A percentile compares a stretch with the other conserved stretches of the same genome.
phyloP scores from a whole-genome alignment of 2,329 filamentous ascomycete genomes.

The Bipolaris gigantea region DNA sequence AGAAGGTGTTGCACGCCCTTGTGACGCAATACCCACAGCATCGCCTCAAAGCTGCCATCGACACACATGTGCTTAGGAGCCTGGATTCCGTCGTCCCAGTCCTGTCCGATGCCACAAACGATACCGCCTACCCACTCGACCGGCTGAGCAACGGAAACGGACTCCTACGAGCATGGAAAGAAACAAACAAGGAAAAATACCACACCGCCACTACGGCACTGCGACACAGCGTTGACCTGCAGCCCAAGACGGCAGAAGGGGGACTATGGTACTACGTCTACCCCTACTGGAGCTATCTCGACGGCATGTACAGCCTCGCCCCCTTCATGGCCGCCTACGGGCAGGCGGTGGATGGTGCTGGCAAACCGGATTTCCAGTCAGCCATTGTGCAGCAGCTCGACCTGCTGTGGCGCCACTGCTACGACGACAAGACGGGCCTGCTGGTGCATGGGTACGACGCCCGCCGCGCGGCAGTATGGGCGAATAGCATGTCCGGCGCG shows the following conservation, averaged over 20 bases:
- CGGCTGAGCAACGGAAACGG: conserved; percentile 36
- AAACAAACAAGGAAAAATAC: conserved; percentile 20
- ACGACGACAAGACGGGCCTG: conserved; percentile 47
- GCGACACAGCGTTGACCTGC: conserved; percentile 28
- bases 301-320: conserved; percentile 56
- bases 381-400: conserved; percentile 30
- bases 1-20: conserved; percentile 34
- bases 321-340: conserved; percentile 47
- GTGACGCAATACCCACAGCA: conserved; percentile 15
- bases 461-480: conserved; percentile 55
- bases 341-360: neutral
- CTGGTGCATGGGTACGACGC: conserved; percentile 61
- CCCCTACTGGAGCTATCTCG: conserved; percentile 57
- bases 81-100: conserved; percentile 17
- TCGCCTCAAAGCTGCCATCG: conserved; percentile 4
- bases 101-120: conserved; percentile 23
- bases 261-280: conserved; percentile 49
- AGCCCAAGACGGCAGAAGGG: conserved; percentile 33
- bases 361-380: conserved; percentile 7
- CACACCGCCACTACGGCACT: conserved; percentile 14
- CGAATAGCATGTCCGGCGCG: conserved; percentile 53
- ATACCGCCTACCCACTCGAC: conserved; percentile 33
- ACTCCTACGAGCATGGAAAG: conserved; percentile 22
- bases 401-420: conserved; percentile 51
- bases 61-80: conserved; percentile 21